These are phyloP conservation scores for Amorphotheca resinae DNA, from an alignment of 495 filamentous ascomycete genomes.

Conservation along the genomic window DNA sequence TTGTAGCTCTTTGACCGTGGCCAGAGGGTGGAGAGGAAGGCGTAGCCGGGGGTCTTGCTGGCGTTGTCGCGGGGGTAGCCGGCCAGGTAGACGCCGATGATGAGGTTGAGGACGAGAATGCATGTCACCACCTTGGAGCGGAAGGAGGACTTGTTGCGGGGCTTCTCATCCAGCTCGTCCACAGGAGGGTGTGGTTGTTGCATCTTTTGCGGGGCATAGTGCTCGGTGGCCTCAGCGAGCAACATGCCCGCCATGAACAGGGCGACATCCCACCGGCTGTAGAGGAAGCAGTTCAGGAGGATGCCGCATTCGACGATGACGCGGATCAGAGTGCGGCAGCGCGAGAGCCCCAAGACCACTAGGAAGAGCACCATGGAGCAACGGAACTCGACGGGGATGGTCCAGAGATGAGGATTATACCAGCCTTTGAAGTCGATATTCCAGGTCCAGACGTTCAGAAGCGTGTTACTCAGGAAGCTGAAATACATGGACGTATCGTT, in stretches of 20 bases:
- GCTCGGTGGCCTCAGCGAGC: neutral
- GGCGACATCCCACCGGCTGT: neutral
- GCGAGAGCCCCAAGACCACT: conserved; percentile 37
- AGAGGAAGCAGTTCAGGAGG: neutral
- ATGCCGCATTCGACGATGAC: neutral
- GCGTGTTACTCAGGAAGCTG: neutral
- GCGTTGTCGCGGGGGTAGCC: neutral
- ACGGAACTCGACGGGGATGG: conserved; percentile 54
- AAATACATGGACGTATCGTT: neutral
- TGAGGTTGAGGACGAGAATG: neutral
- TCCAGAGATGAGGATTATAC: conserved; percentile 59
- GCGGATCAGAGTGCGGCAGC: neutral
- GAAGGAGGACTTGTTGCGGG: neutral
- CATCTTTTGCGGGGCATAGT: neutral
- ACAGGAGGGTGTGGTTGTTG: neutral
- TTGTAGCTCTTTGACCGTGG: too few relatives aligned
- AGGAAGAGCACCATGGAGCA: conserved; percentile 51
- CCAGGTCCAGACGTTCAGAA: neutral
- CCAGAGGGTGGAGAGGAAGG: too few relatives aligned
- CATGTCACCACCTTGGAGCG: neutral
- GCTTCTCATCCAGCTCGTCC: neutral
- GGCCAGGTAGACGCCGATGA: neutral
- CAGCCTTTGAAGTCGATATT: conserved; percentile 6
- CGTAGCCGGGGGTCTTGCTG: neutral
- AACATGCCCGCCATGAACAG: neutral